Conservation (phyloP, 73 alveolate species). For the Paramecium pentaurelia region DNA sequence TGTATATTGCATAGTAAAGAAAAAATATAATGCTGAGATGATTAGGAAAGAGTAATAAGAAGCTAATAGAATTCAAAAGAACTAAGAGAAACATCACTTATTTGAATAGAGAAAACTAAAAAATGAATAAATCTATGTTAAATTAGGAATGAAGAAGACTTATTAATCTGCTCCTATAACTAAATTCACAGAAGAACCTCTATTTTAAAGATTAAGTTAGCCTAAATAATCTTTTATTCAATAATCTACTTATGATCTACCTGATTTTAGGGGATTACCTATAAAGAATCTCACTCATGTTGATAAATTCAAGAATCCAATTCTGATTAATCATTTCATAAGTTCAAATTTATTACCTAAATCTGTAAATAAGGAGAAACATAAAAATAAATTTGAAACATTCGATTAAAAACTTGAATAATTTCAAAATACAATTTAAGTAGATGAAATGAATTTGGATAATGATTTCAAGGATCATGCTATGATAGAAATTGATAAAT, state of each 20-base stretch:
- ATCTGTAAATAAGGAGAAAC: neutral
- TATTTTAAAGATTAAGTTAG: neutral
- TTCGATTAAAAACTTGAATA: neutral
- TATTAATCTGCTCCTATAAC: neutral
- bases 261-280: conserved; percentile 23
- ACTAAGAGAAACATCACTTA: neutral
- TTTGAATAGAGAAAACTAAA: neutral
- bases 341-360: neutral
- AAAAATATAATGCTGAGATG: neutral
- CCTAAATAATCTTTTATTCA: neutral
- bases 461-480: conserved; percentile 21
- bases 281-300: neutral
- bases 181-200: neutral
- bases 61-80: neutral
- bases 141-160: neutral
- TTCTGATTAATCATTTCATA: neutral
- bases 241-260: conserved; percentile 19
- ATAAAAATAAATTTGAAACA: neutral
- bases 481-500: neutral
- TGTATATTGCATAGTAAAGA: neutral
- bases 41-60: neutral
- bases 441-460: neutral
- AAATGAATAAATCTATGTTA: neutral
- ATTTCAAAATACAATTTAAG: neutral
- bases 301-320: neutral